Conservation (phyloP, 805 yeast genomes). For the Lachancea dasiensis region DNA sequence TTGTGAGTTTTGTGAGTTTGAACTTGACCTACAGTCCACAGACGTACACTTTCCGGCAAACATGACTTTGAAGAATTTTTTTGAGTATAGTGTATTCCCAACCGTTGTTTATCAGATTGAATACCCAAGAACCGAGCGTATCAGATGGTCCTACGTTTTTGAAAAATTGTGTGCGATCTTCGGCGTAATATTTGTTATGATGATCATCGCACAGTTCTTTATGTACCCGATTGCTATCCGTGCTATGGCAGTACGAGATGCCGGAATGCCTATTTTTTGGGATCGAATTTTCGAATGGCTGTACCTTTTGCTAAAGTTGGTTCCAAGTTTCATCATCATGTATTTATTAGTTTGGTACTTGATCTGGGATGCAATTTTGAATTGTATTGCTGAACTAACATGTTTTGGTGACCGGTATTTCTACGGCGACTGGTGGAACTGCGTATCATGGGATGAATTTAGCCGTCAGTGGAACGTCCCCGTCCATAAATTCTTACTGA, state of each 20-base stretch:
- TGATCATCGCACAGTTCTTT: constrained; percentile 65
- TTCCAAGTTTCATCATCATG: constrained; percentile 72
- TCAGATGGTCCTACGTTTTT: constrained; percentile 63
- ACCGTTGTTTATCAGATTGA: constrained; percentile 77
- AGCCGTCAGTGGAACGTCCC: constrained; percentile 94
- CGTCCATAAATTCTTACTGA: constrained; percentile 78
- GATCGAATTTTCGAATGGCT: constrained; percentile 24
- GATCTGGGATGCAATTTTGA: constrained; percentile 93
- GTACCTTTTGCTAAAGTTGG: constrained; percentile 54
- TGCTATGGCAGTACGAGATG: constrained; percentile 47
- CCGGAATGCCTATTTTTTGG: constrained; percentile 19
- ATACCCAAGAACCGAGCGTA: constrained; percentile 66
- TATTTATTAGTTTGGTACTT: constrained; percentile 77
- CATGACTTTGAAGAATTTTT: constrained; percentile 58
- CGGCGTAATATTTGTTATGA: constrained; percentile 81
- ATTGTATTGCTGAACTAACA: constrained; percentile 84
- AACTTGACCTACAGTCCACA: constrained; percentile 53
- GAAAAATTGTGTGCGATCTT: constrained; percentile 74
- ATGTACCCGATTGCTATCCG: constrained; percentile 68
- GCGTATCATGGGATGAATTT: constrained; percentile 88
- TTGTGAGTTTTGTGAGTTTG: constrained; percentile 64
- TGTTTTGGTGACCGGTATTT: constrained; percentile 85
- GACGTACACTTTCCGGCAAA: constrained; percentile 61
- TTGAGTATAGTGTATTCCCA: constrained; percentile 82
- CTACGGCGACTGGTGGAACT: constrained; percentile 98